A percentile compares a stretch with the other conserved stretches of the same genome.
phyloP scores from a whole-genome alignment of 257 asterid genomes.

The Ajuga chamaepitys region DNA sequence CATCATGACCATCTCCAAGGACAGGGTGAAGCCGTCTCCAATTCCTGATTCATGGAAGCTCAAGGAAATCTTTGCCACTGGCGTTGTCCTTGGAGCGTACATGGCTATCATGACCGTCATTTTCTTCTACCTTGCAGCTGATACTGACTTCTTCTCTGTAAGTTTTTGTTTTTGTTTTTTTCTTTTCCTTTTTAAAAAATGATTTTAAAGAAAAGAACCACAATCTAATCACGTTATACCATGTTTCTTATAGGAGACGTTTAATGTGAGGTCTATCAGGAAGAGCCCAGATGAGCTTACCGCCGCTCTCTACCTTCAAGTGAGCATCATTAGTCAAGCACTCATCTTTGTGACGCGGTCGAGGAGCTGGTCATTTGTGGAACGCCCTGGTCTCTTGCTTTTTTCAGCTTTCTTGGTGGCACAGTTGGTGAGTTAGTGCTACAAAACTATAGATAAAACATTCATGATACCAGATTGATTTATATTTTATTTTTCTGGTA shows the following conservation, averaged over 20 bases:
- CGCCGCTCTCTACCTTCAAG: conserved; percentile 92
- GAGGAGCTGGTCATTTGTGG: conserved; percentile 75
- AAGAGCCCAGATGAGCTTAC: conserved; percentile 41
- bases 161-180: not conserved
- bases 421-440: conserved; percentile 43
- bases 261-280: conserved; percentile 49
- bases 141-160: conserved; percentile 65
- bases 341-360: conserved; percentile 87
- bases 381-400: conserved; percentile 74
- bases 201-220: too few relatives aligned
- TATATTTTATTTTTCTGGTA: too few relatives aligned
- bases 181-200: too few relatives aligned
- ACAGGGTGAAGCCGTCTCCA: conserved; percentile 84
- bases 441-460: not conserved
- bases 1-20: conserved; percentile 93
- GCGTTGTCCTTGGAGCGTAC: conserved; percentile 80
- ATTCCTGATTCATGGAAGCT: conserved; percentile 94
- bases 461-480: not conserved
- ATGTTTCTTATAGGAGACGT: conserved; percentile 23
- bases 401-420: conserved; percentile 60
- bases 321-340: conserved; percentile 89
- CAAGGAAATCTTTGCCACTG: conserved; percentile 82
- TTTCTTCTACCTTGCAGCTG: conserved; percentile 71
- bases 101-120: conserved; percentile 68
- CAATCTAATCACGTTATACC: not conserved